Conservation (phyloP, 1,284 basidiomycete species). For the Retiboletus fuscus region DNA sequence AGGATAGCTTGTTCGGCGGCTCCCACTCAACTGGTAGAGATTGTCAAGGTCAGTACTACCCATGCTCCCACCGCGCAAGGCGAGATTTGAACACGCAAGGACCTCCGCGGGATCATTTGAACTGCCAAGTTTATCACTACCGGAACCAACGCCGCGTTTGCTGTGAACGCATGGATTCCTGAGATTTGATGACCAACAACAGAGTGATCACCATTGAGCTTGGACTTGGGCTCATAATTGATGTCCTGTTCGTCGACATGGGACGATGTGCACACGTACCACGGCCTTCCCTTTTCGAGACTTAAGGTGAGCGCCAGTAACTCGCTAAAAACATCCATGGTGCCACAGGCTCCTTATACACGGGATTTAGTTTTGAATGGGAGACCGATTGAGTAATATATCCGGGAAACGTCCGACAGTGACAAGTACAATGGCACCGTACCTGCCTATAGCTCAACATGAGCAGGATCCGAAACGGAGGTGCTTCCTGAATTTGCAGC, state of each 20-base stretch:
- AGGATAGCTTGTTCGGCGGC: neutral
- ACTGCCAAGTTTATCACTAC: neutral
- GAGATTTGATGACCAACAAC: neutral
- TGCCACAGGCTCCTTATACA: too few species aligned
- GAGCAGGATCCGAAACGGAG: constrained; percentile 19
- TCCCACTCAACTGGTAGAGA: neutral
- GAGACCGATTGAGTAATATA: neutral
- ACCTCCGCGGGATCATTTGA: neutral
- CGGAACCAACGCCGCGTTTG: too few species aligned
- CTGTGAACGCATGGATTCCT: neutral
- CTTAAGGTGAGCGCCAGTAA: neutral
- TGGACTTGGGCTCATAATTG: neutral
- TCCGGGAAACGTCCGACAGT: neutral
- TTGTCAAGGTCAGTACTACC: neutral
- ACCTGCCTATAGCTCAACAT: constrained; percentile 38
- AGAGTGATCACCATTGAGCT: neutral
- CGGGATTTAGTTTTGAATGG: constrained; percentile 1
- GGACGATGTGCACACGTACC: neutral
- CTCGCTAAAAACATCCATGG: neutral
- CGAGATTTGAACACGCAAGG: neutral
- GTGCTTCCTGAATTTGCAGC: constrained; percentile 14
- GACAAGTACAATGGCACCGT: neutral
- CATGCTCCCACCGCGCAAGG: neutral
- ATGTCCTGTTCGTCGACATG: neutral
- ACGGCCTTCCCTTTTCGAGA: neutral